phyloP scores from a whole-genome alignment of 352 stramenopile species.

The Aphanomyces cochlioides region DNA sequence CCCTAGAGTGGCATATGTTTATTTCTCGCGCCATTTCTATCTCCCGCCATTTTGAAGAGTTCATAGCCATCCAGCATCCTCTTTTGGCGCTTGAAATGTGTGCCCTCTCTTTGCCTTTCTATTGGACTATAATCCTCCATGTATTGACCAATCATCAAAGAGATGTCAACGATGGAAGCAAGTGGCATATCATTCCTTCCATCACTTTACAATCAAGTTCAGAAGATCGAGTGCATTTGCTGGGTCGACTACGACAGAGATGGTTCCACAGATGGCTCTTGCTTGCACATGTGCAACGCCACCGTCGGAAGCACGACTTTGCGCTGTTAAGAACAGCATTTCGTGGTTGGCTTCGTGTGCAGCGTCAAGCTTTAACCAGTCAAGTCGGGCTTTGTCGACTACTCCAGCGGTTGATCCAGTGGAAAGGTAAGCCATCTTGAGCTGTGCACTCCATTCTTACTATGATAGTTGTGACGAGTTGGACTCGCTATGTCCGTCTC shows the following conservation, averaged over 20 bases:
- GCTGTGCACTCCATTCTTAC: not conserved
- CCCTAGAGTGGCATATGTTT: no score
- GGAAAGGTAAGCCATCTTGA: not conserved
- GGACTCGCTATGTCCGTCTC: not conserved
- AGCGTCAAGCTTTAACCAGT: not conserved
- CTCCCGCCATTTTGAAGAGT: no score
- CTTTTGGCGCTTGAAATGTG: no score
- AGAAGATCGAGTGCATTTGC: not conserved
- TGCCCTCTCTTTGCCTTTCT: no score
- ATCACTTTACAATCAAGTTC: not conserved
- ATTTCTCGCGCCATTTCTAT: no score
- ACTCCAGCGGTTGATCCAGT: not conserved
- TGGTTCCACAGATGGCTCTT: not conserved
- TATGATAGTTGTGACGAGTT: not conserved
- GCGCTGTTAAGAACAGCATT: not conserved
- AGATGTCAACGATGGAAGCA: no score
- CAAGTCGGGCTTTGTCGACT: not conserved
- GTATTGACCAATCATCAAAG: no score
- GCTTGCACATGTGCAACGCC: not conserved
- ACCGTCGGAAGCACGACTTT: not conserved
- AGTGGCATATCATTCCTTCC: no score
- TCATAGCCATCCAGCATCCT: no score
- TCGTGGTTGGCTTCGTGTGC: not conserved
- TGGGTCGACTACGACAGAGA: not conserved
- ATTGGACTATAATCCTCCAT: no score